Evolutionary conservation across 2,329 filamentous ascomycete genomes (phyloP).

Genomic region (Ceratocystis harringtonii): DNA sequence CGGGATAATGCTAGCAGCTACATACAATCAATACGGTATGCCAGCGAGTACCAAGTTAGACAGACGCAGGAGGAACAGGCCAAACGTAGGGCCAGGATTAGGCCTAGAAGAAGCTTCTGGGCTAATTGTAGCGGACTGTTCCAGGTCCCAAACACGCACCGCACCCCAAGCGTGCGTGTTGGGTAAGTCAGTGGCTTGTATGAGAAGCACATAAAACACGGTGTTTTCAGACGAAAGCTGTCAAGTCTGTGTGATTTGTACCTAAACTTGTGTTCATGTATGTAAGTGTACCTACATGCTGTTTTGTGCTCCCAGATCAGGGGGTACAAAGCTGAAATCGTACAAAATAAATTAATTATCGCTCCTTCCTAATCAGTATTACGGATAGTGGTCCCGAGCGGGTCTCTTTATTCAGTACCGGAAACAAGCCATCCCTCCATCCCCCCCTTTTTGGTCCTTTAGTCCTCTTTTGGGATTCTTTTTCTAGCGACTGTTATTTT

Average conservation of each 20-base stretch:
- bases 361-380: not conserved
- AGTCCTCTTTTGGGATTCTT: not conserved
- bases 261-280: not conserved
- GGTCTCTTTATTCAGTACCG: not conserved
- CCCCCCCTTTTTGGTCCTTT: not conserved
- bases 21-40: not conserved
- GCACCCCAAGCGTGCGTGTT: not conserved
- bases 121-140: not conserved
- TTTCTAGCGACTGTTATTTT: not conserved
- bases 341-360: not conserved
- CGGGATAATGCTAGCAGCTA: not conserved
- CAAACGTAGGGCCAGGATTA: not conserved
- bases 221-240: slow-evolving; percentile 11
- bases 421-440: not conserved
- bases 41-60: not conserved
- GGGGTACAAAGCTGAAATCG: not conserved
- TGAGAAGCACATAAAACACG: not conserved
- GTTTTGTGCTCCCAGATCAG: not conserved
- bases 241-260: not conserved
- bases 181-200: not conserved
- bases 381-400: slow-evolving; percentile 4
- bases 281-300: not conserved
- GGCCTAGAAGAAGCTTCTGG: not conserved
- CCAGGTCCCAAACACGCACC: not conserved
- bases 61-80: not conserved